Evolutionary conservation across 148 eudicot species (phyloP).

Genomic region (Camellia lanceoleosa): DNA sequence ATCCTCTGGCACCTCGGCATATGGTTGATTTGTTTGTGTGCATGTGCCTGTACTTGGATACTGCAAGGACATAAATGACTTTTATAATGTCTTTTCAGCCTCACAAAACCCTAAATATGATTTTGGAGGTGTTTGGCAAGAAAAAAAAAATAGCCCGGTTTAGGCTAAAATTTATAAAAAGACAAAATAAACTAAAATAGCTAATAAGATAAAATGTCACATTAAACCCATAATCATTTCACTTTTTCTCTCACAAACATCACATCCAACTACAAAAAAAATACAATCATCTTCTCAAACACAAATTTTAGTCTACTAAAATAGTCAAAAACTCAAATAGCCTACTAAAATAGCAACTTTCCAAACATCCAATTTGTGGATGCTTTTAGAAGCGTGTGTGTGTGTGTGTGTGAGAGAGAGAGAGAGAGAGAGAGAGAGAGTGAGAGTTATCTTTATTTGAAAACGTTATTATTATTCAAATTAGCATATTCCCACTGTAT

Average conservation of each 20-base stretch:
- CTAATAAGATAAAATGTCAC: too few relatives aligned
- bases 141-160: too few relatives aligned
- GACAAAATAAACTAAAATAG: too few relatives aligned
- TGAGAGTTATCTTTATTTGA: not conserved
- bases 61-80: constrained; percentile 2
- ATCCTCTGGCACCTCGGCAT: constrained; percentile 6
- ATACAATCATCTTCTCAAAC: too few relatives aligned
- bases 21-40: not conserved
- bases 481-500: not conserved
- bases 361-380: too few relatives aligned
- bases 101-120: not conserved
- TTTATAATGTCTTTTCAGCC: not conserved
- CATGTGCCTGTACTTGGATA: not conserved
- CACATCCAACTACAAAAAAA: too few relatives aligned
- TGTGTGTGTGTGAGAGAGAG: not conserved
- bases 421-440: not conserved
- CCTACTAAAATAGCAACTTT: too few relatives aligned
- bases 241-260: too few relatives aligned
- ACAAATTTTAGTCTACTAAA: too few relatives aligned
- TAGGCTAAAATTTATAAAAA: too few relatives aligned
- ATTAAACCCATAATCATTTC: too few relatives aligned
- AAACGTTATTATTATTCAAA: not conserved
- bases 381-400: not conserved
- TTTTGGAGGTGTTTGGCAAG: not conserved
- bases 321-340: too few relatives aligned